phyloP scores from a whole-genome alignment of 108 stramenopile species.

The Skeletonema tropicum region DNA sequence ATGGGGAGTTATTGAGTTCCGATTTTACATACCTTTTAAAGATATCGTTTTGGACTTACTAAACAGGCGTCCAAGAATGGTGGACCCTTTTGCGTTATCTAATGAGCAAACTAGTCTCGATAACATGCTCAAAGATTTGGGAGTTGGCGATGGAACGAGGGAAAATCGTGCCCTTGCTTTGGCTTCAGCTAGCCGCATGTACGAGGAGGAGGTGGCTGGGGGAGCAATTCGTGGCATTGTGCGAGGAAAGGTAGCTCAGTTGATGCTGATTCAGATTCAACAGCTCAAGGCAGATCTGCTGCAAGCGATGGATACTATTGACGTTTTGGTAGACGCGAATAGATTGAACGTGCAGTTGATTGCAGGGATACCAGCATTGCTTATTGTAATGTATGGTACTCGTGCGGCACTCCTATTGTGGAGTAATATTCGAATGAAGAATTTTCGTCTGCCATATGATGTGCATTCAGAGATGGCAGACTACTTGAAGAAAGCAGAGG shows the following conservation, averaged over 20 bases:
- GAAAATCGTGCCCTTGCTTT: constrained; percentile 58
- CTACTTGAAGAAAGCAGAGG: constrained; percentile 67
- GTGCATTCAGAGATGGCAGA: constrained; percentile 81
- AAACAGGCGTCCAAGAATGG: constrained; percentile 55
- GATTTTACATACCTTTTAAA: constrained; percentile 72
- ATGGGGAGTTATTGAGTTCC: constrained; percentile 64
- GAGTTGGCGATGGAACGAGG: constrained; percentile 77
- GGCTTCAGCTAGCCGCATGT: constrained; percentile 60
- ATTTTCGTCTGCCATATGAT: constrained; percentile 64
- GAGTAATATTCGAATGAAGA: constrained; percentile 69
- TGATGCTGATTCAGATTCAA: constrained; percentile 84
- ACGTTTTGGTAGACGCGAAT: constrained; percentile 76
- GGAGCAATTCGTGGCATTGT: constrained; percentile 67
- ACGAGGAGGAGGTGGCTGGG: constrained; percentile 62
- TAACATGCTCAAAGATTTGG: constrained; percentile 78
- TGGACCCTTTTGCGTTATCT: constrained; percentile 62
- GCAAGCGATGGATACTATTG: constrained; percentile 75
- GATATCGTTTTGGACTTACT: constrained; percentile 68
- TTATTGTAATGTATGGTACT: constrained; percentile 65
- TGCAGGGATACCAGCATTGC: constrained; percentile 73
- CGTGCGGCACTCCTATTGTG: constrained; percentile 60
- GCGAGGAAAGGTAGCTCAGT: constrained; percentile 61
- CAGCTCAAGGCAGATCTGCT: constrained; percentile 82
- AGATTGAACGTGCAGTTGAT: constrained; percentile 77
- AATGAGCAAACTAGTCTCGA: constrained; percentile 76